A percentile compares a stretch with the other conserved stretches of the same genome.
These are phyloP conservation scores for Rugonectria rugulosa DNA, from an alignment of 2,329 filamentous ascomycete genomes.

Conservation along the genomic window DNA sequence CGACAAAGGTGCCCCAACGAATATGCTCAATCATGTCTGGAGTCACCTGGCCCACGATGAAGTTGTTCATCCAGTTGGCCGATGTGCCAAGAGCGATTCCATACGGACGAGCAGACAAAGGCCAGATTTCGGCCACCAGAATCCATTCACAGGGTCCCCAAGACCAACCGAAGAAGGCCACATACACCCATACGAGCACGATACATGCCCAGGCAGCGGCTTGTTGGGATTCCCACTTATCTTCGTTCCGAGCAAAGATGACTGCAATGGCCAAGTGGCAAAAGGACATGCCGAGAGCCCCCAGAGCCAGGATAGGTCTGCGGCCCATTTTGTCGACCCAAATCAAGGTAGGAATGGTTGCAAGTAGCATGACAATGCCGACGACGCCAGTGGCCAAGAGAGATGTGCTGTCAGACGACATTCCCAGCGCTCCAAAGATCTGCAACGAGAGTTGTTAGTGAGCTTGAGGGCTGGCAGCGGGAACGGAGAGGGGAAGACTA, in stretches of 20 bases:
- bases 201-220: slow-evolving; percentile 2
- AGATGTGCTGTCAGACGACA: not conserved
- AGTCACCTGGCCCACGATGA: not conserved
- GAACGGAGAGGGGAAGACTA: no score
- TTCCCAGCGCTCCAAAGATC: not conserved
- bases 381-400: slow-evolving; percentile 3
- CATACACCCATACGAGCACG: slow-evolving; percentile 2
- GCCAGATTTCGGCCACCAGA: not conserved
- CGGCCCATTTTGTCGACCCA: not conserved
- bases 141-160: slow-evolving; percentile 5
- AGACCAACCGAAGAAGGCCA: slow-evolving; percentile 1
- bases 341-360: not conserved
- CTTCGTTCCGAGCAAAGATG: not conserved
- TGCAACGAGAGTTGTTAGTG: not conserved
- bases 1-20: slow-evolving; percentile 3
- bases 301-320: not conserved
- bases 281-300: slow-evolving; percentile 1
- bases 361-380: slow-evolving; percentile 1
- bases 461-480: no score
- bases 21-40: not conserved
- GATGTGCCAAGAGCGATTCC: slow-evolving; percentile 4
- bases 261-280: slow-evolving; percentile 1
- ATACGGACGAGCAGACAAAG: not conserved
- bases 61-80: slow-evolving; percentile 6
- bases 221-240: not conserved